A percentile compares a stretch with the other conserved stretches of the same genome.
Conservation (phyloP, 805 yeast genomes). For the Torulaspora indica region DNA sequence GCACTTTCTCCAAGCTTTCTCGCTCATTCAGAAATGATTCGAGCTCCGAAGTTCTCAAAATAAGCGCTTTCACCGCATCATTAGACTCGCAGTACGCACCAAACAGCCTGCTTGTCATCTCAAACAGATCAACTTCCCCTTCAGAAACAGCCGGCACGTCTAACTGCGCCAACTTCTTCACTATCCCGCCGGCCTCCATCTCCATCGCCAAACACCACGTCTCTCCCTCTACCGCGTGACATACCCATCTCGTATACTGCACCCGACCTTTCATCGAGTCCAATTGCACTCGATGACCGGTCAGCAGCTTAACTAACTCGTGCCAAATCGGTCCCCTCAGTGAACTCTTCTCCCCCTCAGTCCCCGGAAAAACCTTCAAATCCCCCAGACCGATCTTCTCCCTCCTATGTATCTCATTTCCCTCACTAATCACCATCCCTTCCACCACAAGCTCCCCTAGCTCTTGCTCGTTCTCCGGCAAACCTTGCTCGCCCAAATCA, state of each 20-base stretch:
- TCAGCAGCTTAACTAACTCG: slow-evolving; percentile 20
- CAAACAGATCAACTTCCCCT: slow-evolving; percentile 29
- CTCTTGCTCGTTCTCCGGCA: slow-evolving; percentile 7
- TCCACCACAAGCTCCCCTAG: slow-evolving; percentile 8
- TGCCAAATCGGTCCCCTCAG: slow-evolving; percentile 21
- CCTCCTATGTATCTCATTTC: slow-evolving; percentile 18
- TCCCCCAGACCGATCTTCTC: slow-evolving; percentile 3
- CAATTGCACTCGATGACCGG: slow-evolving; percentile 17
- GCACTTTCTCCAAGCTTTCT: slow-evolving; percentile 12
- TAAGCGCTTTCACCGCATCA: slow-evolving; percentile 4
- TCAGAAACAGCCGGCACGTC: slow-evolving; percentile 11
- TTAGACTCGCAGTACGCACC: slow-evolving; percentile 15
- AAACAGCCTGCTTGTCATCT: slow-evolving; percentile 20
- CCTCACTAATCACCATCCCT: slow-evolving; percentile 26
- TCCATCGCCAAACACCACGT: slow-evolving; percentile 25
- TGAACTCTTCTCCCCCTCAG: not conserved
- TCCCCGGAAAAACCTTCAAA: slow-evolving; percentile 15
- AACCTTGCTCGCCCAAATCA: slow-evolving; percentile 1
- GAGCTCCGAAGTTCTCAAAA: not conserved
- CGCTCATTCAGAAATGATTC: slow-evolving; percentile 10
- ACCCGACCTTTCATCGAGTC: slow-evolving; percentile 8
- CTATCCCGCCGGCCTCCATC: slow-evolving; percentile 15
- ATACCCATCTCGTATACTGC: slow-evolving; percentile 19
- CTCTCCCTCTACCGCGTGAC: slow-evolving; percentile 11
- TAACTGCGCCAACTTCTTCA: slow-evolving; percentile 25